Conservation (phyloP, 2,329 filamentous ascomycete species). For the Leptographium flavum region DNA sequence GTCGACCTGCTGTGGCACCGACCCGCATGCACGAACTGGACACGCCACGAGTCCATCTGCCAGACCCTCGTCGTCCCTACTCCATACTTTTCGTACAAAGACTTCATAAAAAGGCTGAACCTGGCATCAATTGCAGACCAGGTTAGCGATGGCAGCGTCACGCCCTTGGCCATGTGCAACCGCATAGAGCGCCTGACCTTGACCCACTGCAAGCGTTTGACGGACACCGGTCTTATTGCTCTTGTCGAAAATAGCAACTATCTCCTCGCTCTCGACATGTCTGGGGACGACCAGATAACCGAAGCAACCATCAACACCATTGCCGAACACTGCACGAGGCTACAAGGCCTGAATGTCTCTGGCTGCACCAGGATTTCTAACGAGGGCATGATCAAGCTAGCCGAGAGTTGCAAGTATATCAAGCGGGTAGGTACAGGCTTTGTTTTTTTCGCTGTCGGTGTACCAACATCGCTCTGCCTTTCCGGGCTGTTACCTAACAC, state of each 20-base stretch:
- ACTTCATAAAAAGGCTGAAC: constrained; percentile 86
- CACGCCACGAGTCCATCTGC: constrained; percentile 68
- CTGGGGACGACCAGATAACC: constrained; percentile 69
- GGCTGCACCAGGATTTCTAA: constrained; percentile 75
- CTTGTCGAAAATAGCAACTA: constrained; percentile 68
- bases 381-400: constrained; percentile 67
- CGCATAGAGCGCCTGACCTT: constrained; percentile 84
- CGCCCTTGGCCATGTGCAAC: constrained; percentile 71
- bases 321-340: constrained; percentile 64
- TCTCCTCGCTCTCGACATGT: constrained; percentile 81
- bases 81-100: constrained; percentile 79
- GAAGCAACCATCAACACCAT: constrained; percentile 67
- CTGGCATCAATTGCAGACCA: constrained; percentile 60
- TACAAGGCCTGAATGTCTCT: constrained; percentile 90
- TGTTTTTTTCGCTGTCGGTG: background rate
- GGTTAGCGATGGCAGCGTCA: constrained; percentile 80
- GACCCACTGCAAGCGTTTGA: constrained; percentile 75
- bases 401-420: constrained; percentile 69
- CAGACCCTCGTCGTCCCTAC: constrained; percentile 55
- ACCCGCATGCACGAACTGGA: constrained; percentile 78
- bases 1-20: constrained; percentile 93
- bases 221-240: constrained; percentile 67
- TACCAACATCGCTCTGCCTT: background rate
- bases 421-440: constrained; percentile 51
- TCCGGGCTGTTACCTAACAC: background rate